phyloP scores from a whole-genome alignment of 345 rosid genomes.

The Citrus medica region DNA sequence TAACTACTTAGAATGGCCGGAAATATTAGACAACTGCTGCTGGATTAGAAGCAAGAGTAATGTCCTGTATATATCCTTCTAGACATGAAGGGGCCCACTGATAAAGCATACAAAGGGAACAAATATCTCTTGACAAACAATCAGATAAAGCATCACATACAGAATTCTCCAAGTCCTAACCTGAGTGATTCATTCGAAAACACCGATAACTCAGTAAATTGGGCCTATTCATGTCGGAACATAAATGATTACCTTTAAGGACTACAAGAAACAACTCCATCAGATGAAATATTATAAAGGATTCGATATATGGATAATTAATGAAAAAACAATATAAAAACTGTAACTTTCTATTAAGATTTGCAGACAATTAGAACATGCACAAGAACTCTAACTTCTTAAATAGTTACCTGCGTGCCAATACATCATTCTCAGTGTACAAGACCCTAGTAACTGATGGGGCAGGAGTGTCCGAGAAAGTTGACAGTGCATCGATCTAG shows the following conservation, averaged over 20 bases:
- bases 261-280: not conserved
- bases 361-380: not conserved
- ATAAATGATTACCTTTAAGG: not conserved
- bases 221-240: not conserved
- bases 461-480: conserved; percentile 79
- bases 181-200: not conserved
- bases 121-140: not conserved
- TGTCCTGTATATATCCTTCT: not conserved
- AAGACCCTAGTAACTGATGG: conserved; percentile 89
- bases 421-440: conserved; percentile 73
- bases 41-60: not conserved
- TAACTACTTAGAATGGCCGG: too few relatives aligned
- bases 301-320: not conserved
- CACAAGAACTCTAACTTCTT: not conserved
- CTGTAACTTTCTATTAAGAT: not conserved
- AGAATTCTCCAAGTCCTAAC: not conserved
- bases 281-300: not conserved
- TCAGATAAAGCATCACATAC: not conserved
- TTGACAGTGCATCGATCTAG: conserved; percentile 83
- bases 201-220: not conserved
- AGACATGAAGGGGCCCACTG: not conserved
- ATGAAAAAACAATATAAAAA: not conserved
- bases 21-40: not conserved
- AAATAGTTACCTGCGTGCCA: conserved; percentile 62
- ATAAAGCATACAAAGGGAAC: not conserved